Evolutionary conservation across 176 grass and related monocot genomes (phyloP).

Genomic region (Chrysopogon serrulatus): DNA sequence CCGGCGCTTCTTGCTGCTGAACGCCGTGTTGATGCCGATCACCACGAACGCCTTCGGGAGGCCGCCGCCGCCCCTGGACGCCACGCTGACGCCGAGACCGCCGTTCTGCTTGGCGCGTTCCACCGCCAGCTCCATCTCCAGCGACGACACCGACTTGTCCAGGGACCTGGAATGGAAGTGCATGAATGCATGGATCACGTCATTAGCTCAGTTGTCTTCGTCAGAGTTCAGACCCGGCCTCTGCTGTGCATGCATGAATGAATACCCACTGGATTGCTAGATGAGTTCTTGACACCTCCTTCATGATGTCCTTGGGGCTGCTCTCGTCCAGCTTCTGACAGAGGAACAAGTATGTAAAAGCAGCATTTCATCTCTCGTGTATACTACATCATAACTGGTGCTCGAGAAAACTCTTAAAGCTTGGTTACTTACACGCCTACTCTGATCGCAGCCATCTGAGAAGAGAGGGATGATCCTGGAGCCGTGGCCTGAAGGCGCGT

Average conservation of each 20-base stretch:
- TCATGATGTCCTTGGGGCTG: constrained; percentile 50
- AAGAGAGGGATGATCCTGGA: constrained; percentile 29
- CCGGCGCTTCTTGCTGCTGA: constrained; percentile 66
- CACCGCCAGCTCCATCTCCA: constrained; percentile 64
- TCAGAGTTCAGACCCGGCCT: background rate
- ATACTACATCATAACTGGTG: background rate
- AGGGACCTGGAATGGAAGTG: constrained; percentile 18
- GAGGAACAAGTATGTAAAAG: background rate
- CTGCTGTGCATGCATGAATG: too few species aligned
- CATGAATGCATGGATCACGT: background rate
- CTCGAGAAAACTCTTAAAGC: background rate
- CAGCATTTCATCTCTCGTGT: background rate
- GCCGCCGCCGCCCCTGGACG: constrained; percentile 23
- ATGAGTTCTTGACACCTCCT: constrained; percentile 55
- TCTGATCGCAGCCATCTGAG: constrained; percentile 44
- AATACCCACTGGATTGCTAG: constrained; percentile 54
- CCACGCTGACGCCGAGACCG: constrained; percentile 6
- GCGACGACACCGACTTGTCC: constrained; percentile 57
- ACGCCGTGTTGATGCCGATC: constrained; percentile 74
- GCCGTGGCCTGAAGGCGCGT: background rate
- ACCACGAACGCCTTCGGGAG: constrained; percentile 55
- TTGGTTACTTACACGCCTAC: constrained; percentile 31
- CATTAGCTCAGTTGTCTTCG: background rate
- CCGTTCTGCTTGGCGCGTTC: constrained; percentile 37
- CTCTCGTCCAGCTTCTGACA: constrained; percentile 51